Evolutionary conservation across 2,329 filamentous ascomycete species (phyloP).

Genomic region (Drechslerella dactyloides): DNA sequence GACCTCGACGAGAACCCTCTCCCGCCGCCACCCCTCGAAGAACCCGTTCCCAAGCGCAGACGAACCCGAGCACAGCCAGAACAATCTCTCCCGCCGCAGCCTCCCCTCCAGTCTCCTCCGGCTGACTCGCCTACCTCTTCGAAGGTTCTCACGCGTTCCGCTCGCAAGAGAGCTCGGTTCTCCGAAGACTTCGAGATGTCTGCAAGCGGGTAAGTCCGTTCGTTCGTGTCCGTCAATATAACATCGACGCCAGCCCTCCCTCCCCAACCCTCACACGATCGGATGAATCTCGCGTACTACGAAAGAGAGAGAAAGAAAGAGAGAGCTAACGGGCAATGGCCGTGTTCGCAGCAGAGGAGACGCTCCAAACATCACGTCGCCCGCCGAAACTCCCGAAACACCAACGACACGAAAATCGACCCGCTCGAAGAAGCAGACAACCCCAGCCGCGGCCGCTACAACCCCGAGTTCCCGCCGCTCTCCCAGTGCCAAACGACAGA

Average conservation of each 20-base stretch:
- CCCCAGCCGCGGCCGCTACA: slow-evolving; percentile 4
- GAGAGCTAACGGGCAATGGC: neutral
- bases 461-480: slow-evolving; percentile 25
- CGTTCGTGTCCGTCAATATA: neutral
- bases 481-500: slow-evolving; percentile 36
- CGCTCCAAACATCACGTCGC: slow-evolving; percentile 35
- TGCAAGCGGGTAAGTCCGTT: slow-evolving; percentile 37
- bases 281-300: no score
- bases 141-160: slow-evolving; percentile 48
- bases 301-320: no score
- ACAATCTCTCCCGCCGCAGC: slow-evolving; percentile 18
- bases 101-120: slow-evolving; percentile 34
- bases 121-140: slow-evolving; percentile 43
- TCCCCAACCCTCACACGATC: slow-evolving; percentile 2
- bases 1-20: slow-evolving; percentile 27
- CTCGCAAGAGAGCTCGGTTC: slow-evolving; percentile 48
- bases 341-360: slow-evolving; percentile 35
- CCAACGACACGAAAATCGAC: slow-evolving; percentile 45
- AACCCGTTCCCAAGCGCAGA: slow-evolving; percentile 34
- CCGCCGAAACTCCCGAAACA: slow-evolving; percentile 40
- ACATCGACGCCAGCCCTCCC: neutral
- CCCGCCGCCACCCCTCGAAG: slow-evolving; percentile 6
- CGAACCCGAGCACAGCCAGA: slow-evolving; percentile 44
- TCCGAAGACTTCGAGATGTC: slow-evolving; percentile 51
- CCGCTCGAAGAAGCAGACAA: slow-evolving; percentile 40